Percentiles rank a stretch among this genome's conserved stretches.
Conservation (phyloP, 345 rosid species). For the Bruguiera sexangula region DNA sequence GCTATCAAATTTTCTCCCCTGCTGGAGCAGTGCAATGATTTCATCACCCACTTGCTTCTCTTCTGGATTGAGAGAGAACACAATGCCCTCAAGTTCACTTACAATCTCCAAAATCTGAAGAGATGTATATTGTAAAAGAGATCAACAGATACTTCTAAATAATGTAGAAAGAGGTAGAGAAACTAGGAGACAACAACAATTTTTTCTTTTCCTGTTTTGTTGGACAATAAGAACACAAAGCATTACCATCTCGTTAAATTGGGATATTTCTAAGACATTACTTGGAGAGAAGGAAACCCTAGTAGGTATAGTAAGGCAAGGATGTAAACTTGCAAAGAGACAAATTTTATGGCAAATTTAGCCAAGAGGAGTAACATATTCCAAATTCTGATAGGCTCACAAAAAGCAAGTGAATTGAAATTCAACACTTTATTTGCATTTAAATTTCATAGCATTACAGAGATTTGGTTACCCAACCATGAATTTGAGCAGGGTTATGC, state of each 20-base stretch:
- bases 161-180: background rate
- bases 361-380: too few species aligned
- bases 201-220: too few species aligned
- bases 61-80: conserved; percentile 57
- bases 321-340: too few species aligned
- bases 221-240: too few species aligned
- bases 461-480: background rate
- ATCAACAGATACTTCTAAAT: conserved; percentile 6
- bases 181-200: too few species aligned
- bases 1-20: conserved; percentile 70
- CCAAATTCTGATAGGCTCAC: background rate
- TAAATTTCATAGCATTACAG: background rate
- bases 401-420: background rate
- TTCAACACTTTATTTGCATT: background rate
- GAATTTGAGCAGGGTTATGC: background rate
- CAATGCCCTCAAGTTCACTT: conserved; percentile 60
- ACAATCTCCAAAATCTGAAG: conserved; percentile 81
- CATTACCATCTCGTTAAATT: too few species aligned
- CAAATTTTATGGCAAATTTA: too few species aligned
- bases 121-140: conserved; percentile 2
- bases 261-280: too few species aligned
- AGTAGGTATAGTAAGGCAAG: too few species aligned
- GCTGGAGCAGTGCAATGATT: conserved; percentile 76
- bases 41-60: conserved; percentile 98
- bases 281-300: too few species aligned